Conservation (phyloP, 495 filamentous ascomycete species). For the Hypomontagnella monticulosa region DNA sequence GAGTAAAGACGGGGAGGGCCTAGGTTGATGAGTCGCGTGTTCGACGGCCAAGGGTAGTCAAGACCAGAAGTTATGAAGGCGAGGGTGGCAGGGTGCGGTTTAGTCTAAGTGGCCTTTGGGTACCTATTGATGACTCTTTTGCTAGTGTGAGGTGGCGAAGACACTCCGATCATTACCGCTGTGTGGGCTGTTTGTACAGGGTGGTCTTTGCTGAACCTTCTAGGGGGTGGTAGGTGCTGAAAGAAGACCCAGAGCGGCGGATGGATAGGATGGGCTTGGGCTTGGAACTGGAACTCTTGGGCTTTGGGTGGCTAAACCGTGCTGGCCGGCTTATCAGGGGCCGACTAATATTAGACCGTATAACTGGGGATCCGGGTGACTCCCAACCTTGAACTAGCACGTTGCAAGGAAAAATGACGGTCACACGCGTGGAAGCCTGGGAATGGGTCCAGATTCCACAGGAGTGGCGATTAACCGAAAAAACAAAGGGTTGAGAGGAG, state of each 20-base stretch:
- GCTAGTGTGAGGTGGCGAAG: conserved; percentile 48
- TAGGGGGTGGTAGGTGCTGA: conserved; percentile 16
- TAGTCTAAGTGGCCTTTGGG: conserved; percentile 50
- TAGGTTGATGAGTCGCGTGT: conserved; percentile 49
- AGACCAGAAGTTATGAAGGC: conserved; percentile 30
- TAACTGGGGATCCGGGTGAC: conserved; percentile 33
- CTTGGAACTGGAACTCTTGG: not conserved
- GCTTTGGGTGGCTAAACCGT: conserved; percentile 23
- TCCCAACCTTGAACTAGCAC: conserved; percentile 44
- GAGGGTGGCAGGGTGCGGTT: conserved; percentile 43
- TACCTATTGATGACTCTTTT: conserved; percentile 59
- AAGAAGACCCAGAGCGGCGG: conserved; percentile 4
- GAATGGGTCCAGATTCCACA: conserved; percentile 43
- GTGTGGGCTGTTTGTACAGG: conserved; percentile 57
- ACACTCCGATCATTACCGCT: conserved; percentile 55
- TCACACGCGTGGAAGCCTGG: conserved; percentile 47
- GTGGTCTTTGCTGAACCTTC: conserved; percentile 44
- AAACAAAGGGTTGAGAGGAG: conserved; percentile 49
- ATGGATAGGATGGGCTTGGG: not conserved
- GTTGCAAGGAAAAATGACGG: conserved; percentile 43
- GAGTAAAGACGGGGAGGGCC: conserved; percentile 28
- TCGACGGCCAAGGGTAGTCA: conserved; percentile 22
- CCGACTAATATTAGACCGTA: conserved; percentile 26
- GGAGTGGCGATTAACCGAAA: conserved; percentile 46
- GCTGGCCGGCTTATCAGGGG: conserved; percentile 11